Percentiles rank a stretch among this genome's conserved stretches.
Evolutionary conservation across 2,329 filamentous ascomycete species (phyloP).

Genomic region (Xylaria sp.): DNA sequence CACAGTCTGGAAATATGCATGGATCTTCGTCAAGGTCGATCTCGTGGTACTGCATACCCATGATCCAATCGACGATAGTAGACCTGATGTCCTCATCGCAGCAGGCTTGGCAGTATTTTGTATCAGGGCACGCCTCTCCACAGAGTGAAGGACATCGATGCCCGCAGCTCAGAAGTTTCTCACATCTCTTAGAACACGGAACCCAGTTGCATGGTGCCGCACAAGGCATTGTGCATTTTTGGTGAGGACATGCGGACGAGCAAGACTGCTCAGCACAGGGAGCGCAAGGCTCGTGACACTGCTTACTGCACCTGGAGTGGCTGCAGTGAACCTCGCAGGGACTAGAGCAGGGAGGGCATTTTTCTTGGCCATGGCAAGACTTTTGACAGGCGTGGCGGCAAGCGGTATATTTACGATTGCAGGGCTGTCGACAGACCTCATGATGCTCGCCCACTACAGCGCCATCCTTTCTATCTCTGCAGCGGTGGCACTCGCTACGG

Average conservation of each 20-base stretch:
- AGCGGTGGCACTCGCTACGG: slow-evolving; percentile 58
- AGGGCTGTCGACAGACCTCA: slow-evolving; percentile 58
- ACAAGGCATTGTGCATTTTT: slow-evolving; percentile 49
- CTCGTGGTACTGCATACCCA: slow-evolving; percentile 59
- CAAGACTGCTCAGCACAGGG: slow-evolving; percentile 68
- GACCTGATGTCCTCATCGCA: slow-evolving; percentile 55
- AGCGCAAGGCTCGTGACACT: slow-evolving; percentile 68
- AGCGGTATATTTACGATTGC: slow-evolving; percentile 60
- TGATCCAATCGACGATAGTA: slow-evolving; percentile 65
- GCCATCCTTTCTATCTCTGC: slow-evolving; percentile 52
- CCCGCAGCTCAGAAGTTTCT: slow-evolving; percentile 62
- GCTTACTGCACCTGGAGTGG: slow-evolving; percentile 65
- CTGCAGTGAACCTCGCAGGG: slow-evolving; percentile 66
- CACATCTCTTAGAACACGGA: slow-evolving; percentile 71
- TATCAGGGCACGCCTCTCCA: slow-evolving; percentile 68
- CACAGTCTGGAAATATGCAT: slow-evolving; percentile 70
- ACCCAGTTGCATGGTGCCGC: slow-evolving; percentile 74
- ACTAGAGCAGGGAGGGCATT: slow-evolving; percentile 59
- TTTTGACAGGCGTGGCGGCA: slow-evolving; percentile 66
- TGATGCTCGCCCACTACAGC: slow-evolving; percentile 54
- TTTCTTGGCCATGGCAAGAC: slow-evolving; percentile 61
- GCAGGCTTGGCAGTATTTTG: slow-evolving; percentile 67
- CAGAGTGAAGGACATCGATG: slow-evolving; percentile 71
- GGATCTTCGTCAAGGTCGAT: slow-evolving; percentile 68
- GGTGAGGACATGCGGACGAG: slow-evolving; percentile 65